Conservation (phyloP, 345 rosid species). For the Eucalyptus marginata region DNA sequence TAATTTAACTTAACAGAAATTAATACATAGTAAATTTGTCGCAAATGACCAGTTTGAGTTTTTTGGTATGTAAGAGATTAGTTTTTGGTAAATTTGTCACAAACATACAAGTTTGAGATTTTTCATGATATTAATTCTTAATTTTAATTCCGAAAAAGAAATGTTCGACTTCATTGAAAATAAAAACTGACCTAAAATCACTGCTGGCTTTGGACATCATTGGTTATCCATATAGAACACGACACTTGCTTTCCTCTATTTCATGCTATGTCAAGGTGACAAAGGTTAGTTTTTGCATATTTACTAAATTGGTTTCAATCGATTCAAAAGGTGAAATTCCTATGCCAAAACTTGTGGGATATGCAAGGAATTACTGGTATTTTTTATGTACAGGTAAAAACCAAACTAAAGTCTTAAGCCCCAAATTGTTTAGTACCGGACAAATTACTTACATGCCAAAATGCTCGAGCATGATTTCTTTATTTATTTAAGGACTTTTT, state of each 20-base stretch:
- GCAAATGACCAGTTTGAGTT: neutral
- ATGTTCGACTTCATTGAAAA: neutral
- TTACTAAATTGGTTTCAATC: neutral
- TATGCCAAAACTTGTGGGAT: neutral
- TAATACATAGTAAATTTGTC: too few relatives aligned
- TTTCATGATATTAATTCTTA: neutral
- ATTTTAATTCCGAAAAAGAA: neutral
- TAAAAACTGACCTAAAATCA: neutral
- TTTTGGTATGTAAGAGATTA: too few relatives aligned
- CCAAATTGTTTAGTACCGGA: neutral
- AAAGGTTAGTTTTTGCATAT: neutral
- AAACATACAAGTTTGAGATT: too few relatives aligned
- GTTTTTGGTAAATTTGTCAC: rapidly evolving
- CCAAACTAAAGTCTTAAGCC: neutral
- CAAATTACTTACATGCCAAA: neutral
- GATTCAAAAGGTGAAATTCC: neutral
- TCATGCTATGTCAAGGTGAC: neutral
- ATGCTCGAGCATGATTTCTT: neutral
- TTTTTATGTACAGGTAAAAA: neutral
- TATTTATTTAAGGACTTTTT: neutral
- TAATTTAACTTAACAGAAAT: too few relatives aligned
- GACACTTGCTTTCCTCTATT: neutral
- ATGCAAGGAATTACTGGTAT: neutral
- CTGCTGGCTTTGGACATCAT: neutral
- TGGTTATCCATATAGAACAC: neutral